A percentile compares a stretch with the other conserved stretches of the same genome.
These are phyloP conservation scores for Gossypium gossypioides DNA, from an alignment of 441 rosid species.

Conservation along the genomic window DNA sequence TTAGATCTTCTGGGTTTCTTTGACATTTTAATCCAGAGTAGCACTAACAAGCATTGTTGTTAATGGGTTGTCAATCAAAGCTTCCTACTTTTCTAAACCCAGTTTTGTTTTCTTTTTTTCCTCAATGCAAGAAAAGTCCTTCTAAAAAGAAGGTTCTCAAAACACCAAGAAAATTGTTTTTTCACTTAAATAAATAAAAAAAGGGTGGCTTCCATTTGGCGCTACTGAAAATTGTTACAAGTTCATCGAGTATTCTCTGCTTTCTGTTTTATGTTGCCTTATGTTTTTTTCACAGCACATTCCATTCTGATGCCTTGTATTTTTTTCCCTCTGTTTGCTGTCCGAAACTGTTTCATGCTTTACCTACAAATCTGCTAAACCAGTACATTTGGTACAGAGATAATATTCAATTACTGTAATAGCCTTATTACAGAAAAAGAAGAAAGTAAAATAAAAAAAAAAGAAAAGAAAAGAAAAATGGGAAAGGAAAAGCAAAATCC, in stretches of 20 bases:
- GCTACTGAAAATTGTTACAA: constrained; percentile 19
- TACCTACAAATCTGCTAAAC: constrained; percentile 20
- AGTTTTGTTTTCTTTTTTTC: neutral
- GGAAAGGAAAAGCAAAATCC: neutral
- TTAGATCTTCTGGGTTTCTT: neutral
- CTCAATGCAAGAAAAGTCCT: constrained; percentile 5
- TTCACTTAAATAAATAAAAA: neutral
- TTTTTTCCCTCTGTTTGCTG: constrained; percentile 10
- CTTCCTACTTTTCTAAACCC: constrained; percentile 10
- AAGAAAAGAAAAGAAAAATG: neutral
- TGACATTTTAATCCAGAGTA: neutral
- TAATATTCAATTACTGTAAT: constrained; percentile 19
- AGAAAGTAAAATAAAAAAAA: neutral
- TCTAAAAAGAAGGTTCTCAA: neutral
- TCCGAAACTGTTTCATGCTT: constrained; percentile 16
- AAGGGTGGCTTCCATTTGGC: constrained; percentile 28
- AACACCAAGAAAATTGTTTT: neutral
- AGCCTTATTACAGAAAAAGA: neutral
- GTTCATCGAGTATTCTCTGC: neutral
- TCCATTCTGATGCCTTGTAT: constrained; percentile 7
- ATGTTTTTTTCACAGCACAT: neutral
- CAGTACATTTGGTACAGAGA: constrained; percentile 11
- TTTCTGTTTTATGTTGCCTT: neutral
- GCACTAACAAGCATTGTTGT: neutral
- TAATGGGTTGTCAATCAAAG: constrained; percentile 7